These are phyloP conservation scores for Fraxinus paxiana DNA, from an alignment of 305 asterid species.

Conservation along the genomic window DNA sequence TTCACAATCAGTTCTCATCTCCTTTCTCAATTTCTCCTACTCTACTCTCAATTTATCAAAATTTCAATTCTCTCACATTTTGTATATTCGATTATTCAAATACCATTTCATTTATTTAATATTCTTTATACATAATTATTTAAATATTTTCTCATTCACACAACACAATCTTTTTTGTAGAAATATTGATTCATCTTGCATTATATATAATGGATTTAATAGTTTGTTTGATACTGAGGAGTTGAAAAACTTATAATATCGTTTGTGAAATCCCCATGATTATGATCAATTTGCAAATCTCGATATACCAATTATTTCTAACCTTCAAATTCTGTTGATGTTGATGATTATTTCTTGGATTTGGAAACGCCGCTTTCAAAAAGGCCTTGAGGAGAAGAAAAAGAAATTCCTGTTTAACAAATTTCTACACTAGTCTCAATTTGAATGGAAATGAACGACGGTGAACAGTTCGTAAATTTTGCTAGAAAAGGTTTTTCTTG, in stretches of 20 bases:
- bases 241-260: neutral
- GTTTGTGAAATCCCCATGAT: neutral
- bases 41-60: neutral
- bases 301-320: neutral
- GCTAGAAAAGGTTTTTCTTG: neutral
- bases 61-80: neutral
- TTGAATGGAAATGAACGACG: neutral
- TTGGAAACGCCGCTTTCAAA: neutral
- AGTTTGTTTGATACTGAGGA: neutral
- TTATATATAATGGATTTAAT: neutral
- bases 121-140: neutral
- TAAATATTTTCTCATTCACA: neutral
- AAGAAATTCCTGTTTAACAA: neutral
- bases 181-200: neutral
- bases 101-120: neutral
- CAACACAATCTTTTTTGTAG: neutral
- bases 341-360: neutral
- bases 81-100: neutral
- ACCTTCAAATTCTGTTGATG: neutral
- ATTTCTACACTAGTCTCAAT: neutral
- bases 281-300: neutral
- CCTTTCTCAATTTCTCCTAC: neutral
- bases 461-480: neutral
- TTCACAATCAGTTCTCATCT: neutral
- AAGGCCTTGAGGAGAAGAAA: neutral